Evolutionary conservation across 805 yeast species (phyloP), one percentile per base, ranked within the genome.

Genomic region (Ogataea dorogensis): DNA sequence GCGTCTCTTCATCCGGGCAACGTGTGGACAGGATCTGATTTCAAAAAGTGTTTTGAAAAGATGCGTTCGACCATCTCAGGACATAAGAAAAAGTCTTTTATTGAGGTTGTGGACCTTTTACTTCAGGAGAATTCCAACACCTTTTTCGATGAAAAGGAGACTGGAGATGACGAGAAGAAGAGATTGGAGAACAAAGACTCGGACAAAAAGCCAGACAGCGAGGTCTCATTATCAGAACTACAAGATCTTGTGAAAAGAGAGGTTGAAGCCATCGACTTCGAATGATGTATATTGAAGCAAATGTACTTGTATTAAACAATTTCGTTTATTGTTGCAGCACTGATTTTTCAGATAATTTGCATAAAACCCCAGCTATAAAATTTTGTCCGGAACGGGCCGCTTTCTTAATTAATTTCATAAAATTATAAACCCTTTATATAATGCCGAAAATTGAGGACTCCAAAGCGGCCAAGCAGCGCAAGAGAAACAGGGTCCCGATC

Each of bases 21-120:
- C 12, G 50, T 51, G 13, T 81, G 86, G 86, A 64, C 70, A 2
- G 79, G 81, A 1, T 51, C 69, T 2, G 93, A 85, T 58, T 69
- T 83, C 43, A 69, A 70, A 42, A 65, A 70, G 11, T 78, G 79
- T 28, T 83, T 77, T 51, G 85, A 78, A 38, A 73, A 71, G 42
- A 68, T 81, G 75, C 71, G 73, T 48, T 47, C 68, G 6, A 61
- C 70, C 5, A 61, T 79, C 9, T 68, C 75, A 35, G 81, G 76
- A 37, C 59, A 56, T 48, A 68, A 66, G 39, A 63, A 63, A 33
- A 70, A 67, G 43, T 45, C 60, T 1, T 57, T 62, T 35, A 42
- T 50, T 10, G 65, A 64, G 28, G 29, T 60, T 28, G 54, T 64
- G 31, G 56, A 51, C 38, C 37, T 42, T 7, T 45, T 59, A 22